These are phyloP conservation scores for Globisporangium nodosum DNA, from an alignment of 352 stramenopile species.

Conservation along the genomic window DNA sequence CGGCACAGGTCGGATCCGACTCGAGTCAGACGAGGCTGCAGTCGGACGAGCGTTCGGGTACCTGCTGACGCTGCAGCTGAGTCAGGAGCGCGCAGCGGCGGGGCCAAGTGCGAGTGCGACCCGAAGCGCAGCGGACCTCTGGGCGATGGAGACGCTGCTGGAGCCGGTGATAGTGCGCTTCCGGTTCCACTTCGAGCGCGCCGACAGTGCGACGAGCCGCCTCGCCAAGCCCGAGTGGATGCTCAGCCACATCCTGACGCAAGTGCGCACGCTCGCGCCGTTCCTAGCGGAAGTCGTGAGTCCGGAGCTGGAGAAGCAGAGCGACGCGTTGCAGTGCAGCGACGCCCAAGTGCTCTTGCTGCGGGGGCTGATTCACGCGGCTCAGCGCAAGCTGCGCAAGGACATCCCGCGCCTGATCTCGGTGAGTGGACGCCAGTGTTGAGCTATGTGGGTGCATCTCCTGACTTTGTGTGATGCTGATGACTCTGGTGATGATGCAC, in stretches of 20 bases:
- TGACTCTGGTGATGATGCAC: background rate
- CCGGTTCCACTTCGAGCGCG: conserved; percentile 69
- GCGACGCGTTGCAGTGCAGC: conserved; percentile 34
- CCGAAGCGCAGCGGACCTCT: conserved; percentile 24
- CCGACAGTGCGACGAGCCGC: conserved; percentile 61
- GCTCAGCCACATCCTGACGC: conserved; percentile 51
- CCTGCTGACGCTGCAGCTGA: conserved; percentile 52
- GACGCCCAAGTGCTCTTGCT: conserved; percentile 62
- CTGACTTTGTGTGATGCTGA: background rate
- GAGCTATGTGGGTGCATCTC: conserved; percentile 6
- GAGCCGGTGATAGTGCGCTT: conserved; percentile 56
- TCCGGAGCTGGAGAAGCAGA: conserved; percentile 44
- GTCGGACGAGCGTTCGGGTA: conserved; percentile 45
- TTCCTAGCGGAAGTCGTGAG: conserved; percentile 41
- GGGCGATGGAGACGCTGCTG: conserved; percentile 60
- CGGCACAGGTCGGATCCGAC: background rate
- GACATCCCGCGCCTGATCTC: conserved; percentile 37
- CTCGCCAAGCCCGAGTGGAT: conserved; percentile 76
- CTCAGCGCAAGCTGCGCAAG: conserved; percentile 40
- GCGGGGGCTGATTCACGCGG: conserved; percentile 33
- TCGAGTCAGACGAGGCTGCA: conserved; percentile 22
- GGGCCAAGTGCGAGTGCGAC: conserved; percentile 1
- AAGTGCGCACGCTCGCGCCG: conserved; percentile 34
- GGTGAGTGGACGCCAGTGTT: conserved; percentile 16
- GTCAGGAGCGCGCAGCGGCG: conserved; percentile 7